Evolutionary conservation across 139 green algal species (phyloP), one percentile per base, ranked within the genome.

Genomic region (Chlamydomonas incerta): DNA sequence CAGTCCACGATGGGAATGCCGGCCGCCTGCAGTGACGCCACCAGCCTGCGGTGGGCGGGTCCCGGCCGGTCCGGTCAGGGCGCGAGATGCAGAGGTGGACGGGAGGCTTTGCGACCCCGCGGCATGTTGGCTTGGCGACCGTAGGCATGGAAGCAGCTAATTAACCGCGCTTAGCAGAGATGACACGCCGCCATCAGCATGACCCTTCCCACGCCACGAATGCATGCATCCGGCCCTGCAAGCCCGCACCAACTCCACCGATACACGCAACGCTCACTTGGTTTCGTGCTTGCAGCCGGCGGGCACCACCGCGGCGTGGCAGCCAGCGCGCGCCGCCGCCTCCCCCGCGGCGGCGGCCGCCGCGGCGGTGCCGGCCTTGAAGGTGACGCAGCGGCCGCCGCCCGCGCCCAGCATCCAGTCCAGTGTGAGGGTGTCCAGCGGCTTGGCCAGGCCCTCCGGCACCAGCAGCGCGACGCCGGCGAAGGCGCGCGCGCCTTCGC

Each of bases 371-470:
- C 41, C 41, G 41, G 41, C 41, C 41, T 8, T 5, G 41, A 13
- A 50, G 6, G 41, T 5, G 6, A 50, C 41, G 41, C 41, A 50
- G 41, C 41, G 41, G 57, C 80, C 80, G 34, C 80, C 80, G 24
- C 80, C 80, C 23, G 80, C 80, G 20, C 34, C 9, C 68, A 86
- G 20, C 80, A 86, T 86, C 69, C 80, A 69, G 28, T 21, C 69
- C 52, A 86, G 52, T 0, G 69, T 86, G 52, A 24, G 35, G 33
- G 31, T 60, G 68, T 79, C 68, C 80, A 86, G 80, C 28, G 76
- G 76, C 41, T 46, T 41, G 62, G 63, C 62, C 63, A 83, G 62
- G 29, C 63, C 63, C 5, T 63, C 60, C 10, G 76, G 76, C 6
- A 83, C 31, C 3, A 83, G 28, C 50, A 86, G 33, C 11, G 68